Base-by-base conservation (phyloP, 257 asterid genomes). In the Solanum acaule region DNA sequence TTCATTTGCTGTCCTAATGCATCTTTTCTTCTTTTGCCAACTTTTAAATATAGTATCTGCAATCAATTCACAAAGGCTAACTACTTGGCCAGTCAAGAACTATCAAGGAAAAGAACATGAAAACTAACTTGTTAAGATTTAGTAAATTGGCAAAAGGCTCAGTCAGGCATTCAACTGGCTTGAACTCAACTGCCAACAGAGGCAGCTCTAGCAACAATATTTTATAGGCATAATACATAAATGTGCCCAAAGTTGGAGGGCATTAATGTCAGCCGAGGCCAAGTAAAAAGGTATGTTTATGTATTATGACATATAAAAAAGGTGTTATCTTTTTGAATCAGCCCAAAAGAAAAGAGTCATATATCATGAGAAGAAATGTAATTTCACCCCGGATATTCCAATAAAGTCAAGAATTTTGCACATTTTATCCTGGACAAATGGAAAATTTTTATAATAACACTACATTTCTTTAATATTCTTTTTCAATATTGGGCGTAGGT, bases 131-230 rank as follows among this genome's bases (percentile, higher is more conserved):
- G 29, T 75, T 38, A 75, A 10, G 20, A 75, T 23, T 75, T 75
- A 75, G 31, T 75, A 93, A 95, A 90, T 89, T 94, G 98, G 86
- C 91, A 83, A 91, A 88, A 95, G 40, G 78, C 78, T 71, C 40
- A 71, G 42, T 71, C 40, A 8, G 78, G 25, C 40, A 71, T 31
- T 71, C 78, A 71, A 33, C 42, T 16, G 40, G 12, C 78, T 71
- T 31, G 40, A 31, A 71, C 78, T 31, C 78, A 71, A 31, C 40
- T 31, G 78, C 40, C n/a, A 1, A 31, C 40, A 1, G 40, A 31
- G 78, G 40, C 29, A 68, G 37, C 76, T 68, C 76, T 3, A 14
- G 37, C 22, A 31, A 31, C 38, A 68, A 33, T 68, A 68, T 27
- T 13, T 68, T 13, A 27, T 13, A 27, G 4, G 22, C 37, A 71